These are phyloP conservation scores for Tetrahymena thermophila DNA, from an alignment of 73 alveolate species.

Conservation along the genomic window DNA sequence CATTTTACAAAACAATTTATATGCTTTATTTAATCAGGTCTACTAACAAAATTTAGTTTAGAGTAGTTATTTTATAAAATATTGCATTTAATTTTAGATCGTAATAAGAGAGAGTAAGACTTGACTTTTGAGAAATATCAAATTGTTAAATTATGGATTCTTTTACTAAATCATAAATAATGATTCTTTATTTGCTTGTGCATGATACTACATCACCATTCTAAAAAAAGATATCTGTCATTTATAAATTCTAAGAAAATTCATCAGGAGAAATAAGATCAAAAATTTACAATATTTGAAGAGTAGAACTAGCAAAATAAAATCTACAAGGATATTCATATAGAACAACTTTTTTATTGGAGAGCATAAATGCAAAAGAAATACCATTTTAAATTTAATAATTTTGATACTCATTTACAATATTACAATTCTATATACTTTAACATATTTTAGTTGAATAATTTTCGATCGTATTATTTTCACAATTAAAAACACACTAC, in stretches of 20 bases:
- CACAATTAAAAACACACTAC: neutral
- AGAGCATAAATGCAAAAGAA: neutral
- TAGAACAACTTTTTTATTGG: neutral
- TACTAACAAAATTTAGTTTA: too few species aligned
- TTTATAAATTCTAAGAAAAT: neutral
- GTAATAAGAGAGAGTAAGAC: neutral
- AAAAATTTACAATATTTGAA: neutral
- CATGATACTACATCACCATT: neutral
- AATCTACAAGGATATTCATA: neutral
- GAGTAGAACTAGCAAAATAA: neutral
- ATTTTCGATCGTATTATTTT: neutral
- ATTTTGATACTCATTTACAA: neutral
- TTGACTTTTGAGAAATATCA: neutral
- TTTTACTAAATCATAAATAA: neutral
- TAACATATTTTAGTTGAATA: neutral
- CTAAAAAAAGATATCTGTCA: neutral
- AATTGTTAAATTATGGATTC: neutral
- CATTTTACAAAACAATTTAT: too few species aligned
- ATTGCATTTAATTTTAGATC: neutral
- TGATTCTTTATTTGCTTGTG: neutral
- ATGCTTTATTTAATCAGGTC: neutral
- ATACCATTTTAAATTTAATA: neutral
- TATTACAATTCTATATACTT: neutral
- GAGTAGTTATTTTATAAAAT: neutral
- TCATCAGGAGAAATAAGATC: neutral